Conservation (phyloP, 257 asterid genomes). For the Dorcoceras hygrometricum region DNA sequence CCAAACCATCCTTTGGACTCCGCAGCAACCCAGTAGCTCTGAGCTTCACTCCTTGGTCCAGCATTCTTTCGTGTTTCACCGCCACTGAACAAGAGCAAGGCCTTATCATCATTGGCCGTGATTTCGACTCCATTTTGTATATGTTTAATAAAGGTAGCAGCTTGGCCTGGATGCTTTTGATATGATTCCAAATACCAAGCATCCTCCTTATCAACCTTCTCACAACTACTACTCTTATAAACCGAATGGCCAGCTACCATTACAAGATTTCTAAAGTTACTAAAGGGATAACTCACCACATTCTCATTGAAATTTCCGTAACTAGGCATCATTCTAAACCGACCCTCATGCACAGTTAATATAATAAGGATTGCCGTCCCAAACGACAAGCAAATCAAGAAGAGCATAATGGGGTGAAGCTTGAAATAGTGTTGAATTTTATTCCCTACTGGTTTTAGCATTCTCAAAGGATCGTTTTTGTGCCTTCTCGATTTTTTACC, state of each 20-base stretch:
- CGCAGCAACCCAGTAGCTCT: conserved; percentile 93
- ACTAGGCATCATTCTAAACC: conserved; percentile 32
- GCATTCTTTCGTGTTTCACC: conserved; percentile 97
- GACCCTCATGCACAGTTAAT: conserved; percentile 41
- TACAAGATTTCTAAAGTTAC: conserved; percentile 66
- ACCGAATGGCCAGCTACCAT: conserved; percentile 99
- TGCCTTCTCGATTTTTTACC: conserved; percentile 53
- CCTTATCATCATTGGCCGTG: conserved; percentile 52
- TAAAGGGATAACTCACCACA: conserved; percentile 56
- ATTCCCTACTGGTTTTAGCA: conserved; percentile 62
- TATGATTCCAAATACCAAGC: conserved; percentile 90
- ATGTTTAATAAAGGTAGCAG: conserved; percentile 84
- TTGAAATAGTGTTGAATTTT: conserved; percentile 52
- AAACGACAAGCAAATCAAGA: conserved; percentile 50
- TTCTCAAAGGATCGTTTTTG: conserved; percentile 41
- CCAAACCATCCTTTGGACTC: conserved; percentile 95
- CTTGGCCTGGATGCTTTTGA: conserved; percentile 95
- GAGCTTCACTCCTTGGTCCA: conserved; percentile 94
- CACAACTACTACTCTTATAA: conserved; percentile 83
- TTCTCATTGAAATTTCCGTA: conserved; percentile 42
- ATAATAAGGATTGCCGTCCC: conserved; percentile 45
- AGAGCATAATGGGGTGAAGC: conserved; percentile 62
- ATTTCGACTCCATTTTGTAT: conserved; percentile 80
- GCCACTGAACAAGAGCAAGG: conserved; percentile 88
- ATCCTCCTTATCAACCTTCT: conserved; percentile 82